Base-by-base conservation (phyloP, 805 yeast genomes). In the Komagataella pseudopastoris region DNA sequence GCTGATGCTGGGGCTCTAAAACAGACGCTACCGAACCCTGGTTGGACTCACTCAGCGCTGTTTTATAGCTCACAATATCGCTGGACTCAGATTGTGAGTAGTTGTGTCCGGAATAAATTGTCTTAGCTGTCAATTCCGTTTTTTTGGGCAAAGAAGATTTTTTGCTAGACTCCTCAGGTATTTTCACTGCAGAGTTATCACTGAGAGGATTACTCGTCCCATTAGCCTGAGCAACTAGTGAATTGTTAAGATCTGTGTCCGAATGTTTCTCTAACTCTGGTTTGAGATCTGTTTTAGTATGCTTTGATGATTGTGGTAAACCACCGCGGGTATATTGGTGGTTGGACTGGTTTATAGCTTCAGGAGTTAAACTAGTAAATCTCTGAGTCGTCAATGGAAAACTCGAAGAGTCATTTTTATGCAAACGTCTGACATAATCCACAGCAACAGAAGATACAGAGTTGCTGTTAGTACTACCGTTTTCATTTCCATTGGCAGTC, bases 331-430 rank as follows among this genome's bases (percentile, higher is more conserved):
- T 6, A 30, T 30, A 30, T 30, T 14, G 39, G 43, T 53, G 51
- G 48, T 51, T 53, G 23, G 43, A 44, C 7, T 45, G 36, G 43
- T 51, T 53, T 2, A 51, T 45, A 12, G 55, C 53, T 36, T 53
- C 53, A 24, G 49, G 49, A 7, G 55, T 51, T 6, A 51, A 52
- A 20, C 51, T 53, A 14, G 51, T 51, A 14, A 49, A 44, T 14
- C 52, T 50, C 23, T 53, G 52, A 14, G 53, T 47, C 3, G 55
- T 51, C 16, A 30, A 10, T 6, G 55, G 55, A 48, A 50, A 53
- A 3, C 51, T 45, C 7, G 55, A 51, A 4, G 55, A 53, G 23
- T 53, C 55, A 49, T 53, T 53, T 20, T 45, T 49, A 46, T 53
- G 45, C 50, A 53, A 43, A 30, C 17, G 51, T 23, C 48, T 53